phyloP scores from a whole-genome alignment of 192 early-diverging fungal species.

The Obelidium mucronatum region DNA sequence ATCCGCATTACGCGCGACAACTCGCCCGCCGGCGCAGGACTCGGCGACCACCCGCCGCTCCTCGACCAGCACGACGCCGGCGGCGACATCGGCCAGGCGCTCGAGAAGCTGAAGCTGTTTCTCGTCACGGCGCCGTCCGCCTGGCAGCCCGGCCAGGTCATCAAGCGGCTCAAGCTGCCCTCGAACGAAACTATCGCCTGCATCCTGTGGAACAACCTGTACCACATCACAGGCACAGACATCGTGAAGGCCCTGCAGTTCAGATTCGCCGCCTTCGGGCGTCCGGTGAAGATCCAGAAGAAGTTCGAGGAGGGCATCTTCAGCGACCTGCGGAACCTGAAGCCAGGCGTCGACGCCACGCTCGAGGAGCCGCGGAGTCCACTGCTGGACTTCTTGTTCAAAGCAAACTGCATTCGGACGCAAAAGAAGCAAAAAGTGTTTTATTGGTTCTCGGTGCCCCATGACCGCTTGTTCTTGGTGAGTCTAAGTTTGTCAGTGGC shows the following conservation, averaged over 20 bases:
- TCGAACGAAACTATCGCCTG: constrained; percentile 92
- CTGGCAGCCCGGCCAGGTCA: constrained; percentile 66
- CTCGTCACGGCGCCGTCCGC: constrained; percentile 69
- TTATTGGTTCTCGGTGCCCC: constrained; percentile 95
- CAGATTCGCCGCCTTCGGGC: constrained; percentile 89
- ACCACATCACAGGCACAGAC: constrained; percentile 96
- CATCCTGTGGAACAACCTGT: constrained; percentile 91
- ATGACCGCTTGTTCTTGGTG: constrained; percentile 87
- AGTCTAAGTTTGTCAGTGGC: constrained; percentile 5
- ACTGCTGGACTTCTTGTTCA: constrained; percentile 93
- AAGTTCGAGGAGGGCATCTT: constrained; percentile 99
- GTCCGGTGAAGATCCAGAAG: constrained; percentile 86
- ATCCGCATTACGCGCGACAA: no score
- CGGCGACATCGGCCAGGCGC: neutral
- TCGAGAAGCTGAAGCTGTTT: constrained; percentile 48
- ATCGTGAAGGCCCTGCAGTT: constrained; percentile 90
- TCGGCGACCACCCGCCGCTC: neutral
- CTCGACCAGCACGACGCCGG: constrained; percentile 8
- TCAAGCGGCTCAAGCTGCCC: constrained; percentile 71
- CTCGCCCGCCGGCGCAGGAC: neutral
- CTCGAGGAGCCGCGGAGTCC: constrained; percentile 94
- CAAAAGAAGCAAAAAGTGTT: constrained; percentile 99
- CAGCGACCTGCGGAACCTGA: constrained; percentile 92
- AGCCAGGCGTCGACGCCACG: constrained; percentile 91
- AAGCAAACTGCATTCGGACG: constrained; percentile 94